phyloP scores from a whole-genome alignment of 371 early-diverging fungal species.

The Actinomortierella wolfii region DNA sequence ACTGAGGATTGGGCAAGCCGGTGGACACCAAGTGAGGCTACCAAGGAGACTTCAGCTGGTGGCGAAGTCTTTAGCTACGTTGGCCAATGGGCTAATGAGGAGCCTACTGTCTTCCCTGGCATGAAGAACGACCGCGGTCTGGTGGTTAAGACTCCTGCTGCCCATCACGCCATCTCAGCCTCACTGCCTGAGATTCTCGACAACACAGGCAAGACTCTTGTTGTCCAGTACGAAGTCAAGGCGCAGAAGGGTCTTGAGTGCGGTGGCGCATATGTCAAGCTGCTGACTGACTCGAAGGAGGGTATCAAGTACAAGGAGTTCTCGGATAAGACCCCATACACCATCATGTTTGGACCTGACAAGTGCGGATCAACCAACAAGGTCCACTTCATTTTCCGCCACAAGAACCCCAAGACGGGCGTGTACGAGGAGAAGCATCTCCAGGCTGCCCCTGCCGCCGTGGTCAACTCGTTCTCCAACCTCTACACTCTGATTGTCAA shows the following conservation, averaged over 20 bases:
- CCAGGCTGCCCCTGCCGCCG: slow-evolving; percentile 65
- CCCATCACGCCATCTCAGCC: slow-evolving; percentile 82
- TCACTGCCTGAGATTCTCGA: slow-evolving; percentile 74
- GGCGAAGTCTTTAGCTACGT: slow-evolving; percentile 64
- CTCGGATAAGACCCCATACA: slow-evolving; percentile 58
- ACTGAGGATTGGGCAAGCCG: slow-evolving; percentile 53
- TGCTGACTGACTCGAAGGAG: slow-evolving; percentile 56
- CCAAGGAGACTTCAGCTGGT: slow-evolving; percentile 56
- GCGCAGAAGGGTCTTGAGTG: slow-evolving; percentile 93
- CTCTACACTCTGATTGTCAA: slow-evolving; percentile 92
- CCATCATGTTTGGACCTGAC: slow-evolving; percentile 97
- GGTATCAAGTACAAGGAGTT: slow-evolving; percentile 52
- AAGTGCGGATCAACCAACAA: slow-evolving; percentile 93
- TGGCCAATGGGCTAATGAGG: slow-evolving; percentile 81
- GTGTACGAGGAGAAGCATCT: slow-evolving; percentile 66
- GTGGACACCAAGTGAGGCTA: slow-evolving; percentile 73
- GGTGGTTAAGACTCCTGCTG: slow-evolving; percentile 76
- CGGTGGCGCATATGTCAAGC: slow-evolving; percentile 97
- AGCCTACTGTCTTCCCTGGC: slow-evolving; percentile 54
- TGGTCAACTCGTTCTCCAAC: slow-evolving; percentile 68
- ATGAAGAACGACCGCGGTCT: slow-evolving; percentile 72
- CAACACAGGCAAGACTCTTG: slow-evolving; percentile 80
- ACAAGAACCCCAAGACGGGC: slow-evolving; percentile 88
- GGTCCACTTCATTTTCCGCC: slow-evolving; percentile 96
- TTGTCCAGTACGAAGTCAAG: slow-evolving; percentile 95